Evolutionary conservation across 495 filamentous ascomycete species (phyloP), one percentile per base, ranked within the genome.

Genomic region (Geopyxis carbonaria): DNA sequence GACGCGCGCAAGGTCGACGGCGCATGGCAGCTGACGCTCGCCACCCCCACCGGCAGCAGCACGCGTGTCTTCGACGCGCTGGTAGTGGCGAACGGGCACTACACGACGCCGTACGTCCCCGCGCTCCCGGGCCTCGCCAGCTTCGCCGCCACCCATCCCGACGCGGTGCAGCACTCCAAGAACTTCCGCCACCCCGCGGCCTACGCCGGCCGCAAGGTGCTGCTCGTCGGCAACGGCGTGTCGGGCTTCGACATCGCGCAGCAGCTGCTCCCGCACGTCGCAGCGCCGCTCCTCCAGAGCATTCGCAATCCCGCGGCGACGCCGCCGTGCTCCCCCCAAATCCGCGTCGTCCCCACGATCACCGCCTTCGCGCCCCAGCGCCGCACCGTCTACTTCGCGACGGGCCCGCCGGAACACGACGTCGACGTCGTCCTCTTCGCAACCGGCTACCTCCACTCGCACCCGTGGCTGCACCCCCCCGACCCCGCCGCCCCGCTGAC

Each of bases 151-250:
- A 49, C 57, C 2, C 69, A 81, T 42, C 79, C 78, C 0, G 69
- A 66, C 0, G 43, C 64, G 0, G 78, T 93, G 16, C 69, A 70
- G 0, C 87, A 95, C 56, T 84, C 85, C 8, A 93, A 86, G 46
- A 67, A 69, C 22, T 95, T 80, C 51, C 70, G 83, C 28, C 62
- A 57, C 0, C 65, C 75, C 1, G 58, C 67, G 15, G 28, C 50
- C 0, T 80, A 70, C 48, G 48, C 44, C 2, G 59, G 55, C 11
- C 74, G 75, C 56, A 79, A 75, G 49, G 70, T 77, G 11, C 49
- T 81, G 16, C 61, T 80, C 0, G 65, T 81, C 0, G 76, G 76
- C 23, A 73, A 67, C 51, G 65, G 69, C 7, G 73, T 70, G 7
- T 78, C 74, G 5, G 77, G 72, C 16, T 45, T 70, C 34, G 76